Base-by-base conservation (phyloP, 495 filamentous ascomycete genomes). In the Halenospora varia region DNA sequence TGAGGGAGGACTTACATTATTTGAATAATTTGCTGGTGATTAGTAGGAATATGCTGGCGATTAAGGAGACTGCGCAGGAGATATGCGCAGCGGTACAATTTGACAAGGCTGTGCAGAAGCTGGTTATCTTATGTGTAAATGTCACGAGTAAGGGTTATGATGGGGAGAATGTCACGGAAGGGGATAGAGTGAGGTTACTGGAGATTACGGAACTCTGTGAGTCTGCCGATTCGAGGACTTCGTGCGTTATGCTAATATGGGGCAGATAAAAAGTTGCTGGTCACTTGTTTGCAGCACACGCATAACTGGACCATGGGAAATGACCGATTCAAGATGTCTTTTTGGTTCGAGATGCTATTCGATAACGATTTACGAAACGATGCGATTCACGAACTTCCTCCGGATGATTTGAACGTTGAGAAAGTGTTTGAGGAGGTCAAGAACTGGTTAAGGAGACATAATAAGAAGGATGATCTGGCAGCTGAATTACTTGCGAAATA, bases 231-330 rank as follows among this genome's bases (percentile, higher is more conserved):
- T 2, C 19, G 23, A 41, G 0, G 18, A 13, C 1, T 35, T 10
- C 8, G 50, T 18, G 8, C 24, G 11, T 52, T 20, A 19, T 50
- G 41, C 59, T 68, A 48, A 63, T 55, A 6, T 45, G 11, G 8
- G 9, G 24, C 53, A 86, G 82, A 92, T 72, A 97, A 97, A 71
- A 92, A 92, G 66, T 79, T 96, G 2, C 77, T 97, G 24, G 91
- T 96, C 20, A 94, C 89, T 0, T 88, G 88, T 51, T 79, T 97
- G 11, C 92, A 97, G 70, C 90, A 93, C 66, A 82, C 92, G 24
- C 91, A 96, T 66, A 97, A 97, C 64, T 88, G 93, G 71, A 88
- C 92, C 24, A 89, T 90, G 72, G 88, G 90, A 62, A 96, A 97
- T 55, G 92, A 97, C 70, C 81, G 88, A 25, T 87, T 89, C 52